phyloP scores from a whole-genome alignment of 345 rosid genomes.

The Aethionema arabicum region DNA sequence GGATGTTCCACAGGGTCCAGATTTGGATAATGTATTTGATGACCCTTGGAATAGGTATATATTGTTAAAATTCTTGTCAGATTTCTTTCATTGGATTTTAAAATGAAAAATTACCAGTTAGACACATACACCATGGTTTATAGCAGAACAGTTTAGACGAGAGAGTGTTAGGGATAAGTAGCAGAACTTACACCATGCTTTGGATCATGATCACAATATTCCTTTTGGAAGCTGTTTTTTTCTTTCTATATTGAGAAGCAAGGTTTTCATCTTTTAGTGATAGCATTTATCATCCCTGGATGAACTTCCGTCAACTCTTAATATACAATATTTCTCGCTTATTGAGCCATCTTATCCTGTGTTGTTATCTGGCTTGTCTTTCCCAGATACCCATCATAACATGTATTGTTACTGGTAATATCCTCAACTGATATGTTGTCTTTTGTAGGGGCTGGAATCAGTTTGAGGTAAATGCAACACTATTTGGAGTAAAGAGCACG shows the following conservation, averaged over 20 bases:
- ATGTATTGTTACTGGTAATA: slow-evolving; percentile 17
- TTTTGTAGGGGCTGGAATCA: slow-evolving; percentile 77
- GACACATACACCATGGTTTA: slow-evolving; percentile 11
- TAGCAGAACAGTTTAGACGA: slow-evolving; percentile 11
- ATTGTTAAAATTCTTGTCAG: slow-evolving; percentile 23
- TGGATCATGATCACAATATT: slow-evolving; percentile 14
- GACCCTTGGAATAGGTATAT: slow-evolving; percentile 61
- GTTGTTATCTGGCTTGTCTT: slow-evolving; percentile 22
- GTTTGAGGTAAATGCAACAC: slow-evolving; percentile 66
- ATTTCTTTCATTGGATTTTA: slow-evolving; percentile 12
- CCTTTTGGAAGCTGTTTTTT: slow-evolving; percentile 17
- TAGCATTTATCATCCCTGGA: slow-evolving; percentile 15
- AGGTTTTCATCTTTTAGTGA: neutral
- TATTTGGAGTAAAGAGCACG: slow-evolving; percentile 90
- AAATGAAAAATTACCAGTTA: slow-evolving; percentile 5
- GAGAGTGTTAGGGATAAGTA: slow-evolving; percentile 18
- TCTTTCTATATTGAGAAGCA: slow-evolving; percentile 21
- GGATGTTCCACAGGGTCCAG: slow-evolving; percentile 60
- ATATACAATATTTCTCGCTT: slow-evolving; percentile 1
- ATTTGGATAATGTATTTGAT: slow-evolving; percentile 71
- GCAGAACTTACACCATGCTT: neutral
- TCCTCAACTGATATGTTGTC: slow-evolving; percentile 20
- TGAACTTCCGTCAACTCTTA: neutral
- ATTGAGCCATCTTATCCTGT: slow-evolving; percentile 18
- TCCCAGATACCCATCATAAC: slow-evolving; percentile 12